Base-by-base conservation (phyloP, 306 rosid genomes). In the Gynostemma pentaphyllum region DNA sequence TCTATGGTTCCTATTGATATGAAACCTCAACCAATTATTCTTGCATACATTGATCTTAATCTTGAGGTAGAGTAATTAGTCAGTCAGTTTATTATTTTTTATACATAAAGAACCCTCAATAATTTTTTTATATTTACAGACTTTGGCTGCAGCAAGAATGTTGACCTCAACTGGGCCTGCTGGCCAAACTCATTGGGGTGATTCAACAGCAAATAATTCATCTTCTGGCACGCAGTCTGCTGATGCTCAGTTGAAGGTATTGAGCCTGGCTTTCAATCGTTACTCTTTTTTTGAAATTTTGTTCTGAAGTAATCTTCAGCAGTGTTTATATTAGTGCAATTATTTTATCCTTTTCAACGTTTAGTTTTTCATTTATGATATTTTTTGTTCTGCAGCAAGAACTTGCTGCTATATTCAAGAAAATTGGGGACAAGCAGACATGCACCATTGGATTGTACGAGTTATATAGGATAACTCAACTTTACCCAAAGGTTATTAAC, bases 1-100 rank as follows among this genome's bases (percentile, higher is more conserved):
- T 94, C 99, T 30, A 94, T 88, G 99, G 95, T 94, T 89, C 99
- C 99, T 64, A 89, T 94, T 3, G 99, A 94, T 77, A 70, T 92
- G 66, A 94, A 94, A 76, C 94, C 99, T 37, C 97, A 94, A 70
- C 99, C 99, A 46, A 94, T 89, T 60, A 94, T 94, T 75, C 99
- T 94, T 72, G 99, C 97, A 54, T 94, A 94, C 72, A 94, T 94
- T 72, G 99, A 94, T 74, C 94, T 89, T 64, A 94, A 94, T 79
- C 95, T 94, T 60, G 99, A 94, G 97, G 99, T 88, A 78, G 29
- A 67, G 21, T 22, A 27, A 28, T 68, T 22, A 69, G 55, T 48
- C 34, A 36, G 66, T 40, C 23, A 26, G 14, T 28, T 60, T 24
- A 56, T 29, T 22, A 22, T 39, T 22, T 10, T 1, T 13, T 45